A percentile compares a stretch with the other conserved stretches of the same genome.
phyloP scores from a whole-genome alignment of 176 grass and related monocot species.

The Oryza australiensis region DNA sequence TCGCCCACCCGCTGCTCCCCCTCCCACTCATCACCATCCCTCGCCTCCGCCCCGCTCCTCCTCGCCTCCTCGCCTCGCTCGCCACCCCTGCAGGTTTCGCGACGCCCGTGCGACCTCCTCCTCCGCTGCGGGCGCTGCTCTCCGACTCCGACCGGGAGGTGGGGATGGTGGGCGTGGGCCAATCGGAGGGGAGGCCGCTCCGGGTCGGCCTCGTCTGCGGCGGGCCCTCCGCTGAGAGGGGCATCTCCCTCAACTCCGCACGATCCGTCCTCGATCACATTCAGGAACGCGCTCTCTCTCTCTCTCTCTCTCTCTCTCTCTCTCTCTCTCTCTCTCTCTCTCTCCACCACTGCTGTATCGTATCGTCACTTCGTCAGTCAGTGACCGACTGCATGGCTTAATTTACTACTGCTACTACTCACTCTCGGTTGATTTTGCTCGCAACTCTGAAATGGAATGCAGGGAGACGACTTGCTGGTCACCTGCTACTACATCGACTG shows the following conservation, averaged over 20 bases:
- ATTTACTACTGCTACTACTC: too few relatives aligned
- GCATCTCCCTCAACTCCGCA: constrained; percentile 92
- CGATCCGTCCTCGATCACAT: constrained; percentile 94
- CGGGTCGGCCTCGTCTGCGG: constrained; percentile 84
- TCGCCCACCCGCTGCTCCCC: neutral
- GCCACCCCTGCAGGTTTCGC: too few relatives aligned
- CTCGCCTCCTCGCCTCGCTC: neutral
- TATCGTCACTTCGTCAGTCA: too few relatives aligned
- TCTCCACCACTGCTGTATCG: neutral
- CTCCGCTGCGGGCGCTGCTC: constrained; percentile 17
- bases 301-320: neutral
- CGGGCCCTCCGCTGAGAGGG: constrained; percentile 84
- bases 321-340: constrained; percentile 14
- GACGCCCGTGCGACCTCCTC: too few relatives aligned
- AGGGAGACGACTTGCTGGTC: constrained; percentile 79
- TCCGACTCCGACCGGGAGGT: neutral
- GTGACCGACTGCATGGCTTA: too few relatives aligned
- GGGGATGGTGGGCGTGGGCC: constrained; percentile 21
- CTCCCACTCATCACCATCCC: neutral
- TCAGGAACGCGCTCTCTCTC: constrained; percentile 38
- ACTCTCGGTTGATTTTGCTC: too few relatives aligned
- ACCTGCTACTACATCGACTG: constrained; percentile 86
- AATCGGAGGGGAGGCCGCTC: constrained; percentile 48
- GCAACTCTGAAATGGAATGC: neutral
- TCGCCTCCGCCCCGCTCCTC: neutral